Evolutionary conservation across 768 basidiomycete species (phyloP), one percentile per base, ranked within the genome.

Genomic region (Fibroporia radiculosa): DNA sequence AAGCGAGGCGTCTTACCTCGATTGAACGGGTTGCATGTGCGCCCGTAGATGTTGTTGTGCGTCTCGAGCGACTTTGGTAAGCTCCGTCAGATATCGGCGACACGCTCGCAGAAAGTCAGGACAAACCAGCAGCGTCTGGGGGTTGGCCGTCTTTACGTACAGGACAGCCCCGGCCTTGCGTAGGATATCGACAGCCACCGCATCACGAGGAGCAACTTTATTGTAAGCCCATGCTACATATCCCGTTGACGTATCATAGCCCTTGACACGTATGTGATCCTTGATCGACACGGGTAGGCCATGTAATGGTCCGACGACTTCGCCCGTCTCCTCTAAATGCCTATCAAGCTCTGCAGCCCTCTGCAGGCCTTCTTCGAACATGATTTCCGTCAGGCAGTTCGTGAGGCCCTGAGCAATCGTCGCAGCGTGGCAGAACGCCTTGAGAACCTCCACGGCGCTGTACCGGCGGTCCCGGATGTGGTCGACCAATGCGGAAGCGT

Each of bases 81-180:
- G 48, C 45, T 10, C 18, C 25, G 16, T 40, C 22, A 40, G 39
- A 12, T 3, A 62, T 43, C 45, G 36, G 22, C 27, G 13, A 20
- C 38, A 31, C 22, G 23, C 16, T 40, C 20, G 27, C 19, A 33
- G 34, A 42, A 22, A 20, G 32, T 33, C 42, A 44, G 25, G 19
- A 58, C 72, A 61, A 48, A 71, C 75, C 33, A 74, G 62, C 23
- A 75, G 52, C 19, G 72, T 74, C 62, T 97, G 92, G 2, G 95
- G 93, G 42, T 97, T 82, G 57, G 97, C 97, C 13, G 93, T 97
- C 62, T 85, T 91, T 45, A 80, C 84, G 51, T 92, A 84, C 37
- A 88, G 66, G 47, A 96, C 75, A 22, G 90, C 89, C 6, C 93
- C 95, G 14, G 82, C 81, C 42, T 67, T 60, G 22, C 67, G 65